Conservation (phyloP, 805 yeast genomes). For the Kodamaea lidongshanica region DNA sequence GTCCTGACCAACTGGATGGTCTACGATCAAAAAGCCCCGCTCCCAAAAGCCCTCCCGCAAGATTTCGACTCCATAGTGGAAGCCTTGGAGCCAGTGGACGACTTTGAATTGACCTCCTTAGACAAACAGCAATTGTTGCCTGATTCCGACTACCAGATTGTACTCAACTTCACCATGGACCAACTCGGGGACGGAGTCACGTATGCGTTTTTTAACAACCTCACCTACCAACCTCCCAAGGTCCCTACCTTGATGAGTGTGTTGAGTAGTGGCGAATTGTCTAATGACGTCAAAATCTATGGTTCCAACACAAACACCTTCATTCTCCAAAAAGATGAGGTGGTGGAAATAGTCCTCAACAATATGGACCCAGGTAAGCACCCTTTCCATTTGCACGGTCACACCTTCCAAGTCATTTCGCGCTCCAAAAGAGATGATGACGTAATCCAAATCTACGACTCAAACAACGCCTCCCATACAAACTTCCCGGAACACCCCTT, state of each 20-base stretch:
- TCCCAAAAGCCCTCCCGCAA: slow-evolving; percentile 21
- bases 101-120: slow-evolving; percentile 65
- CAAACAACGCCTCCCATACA: slow-evolving; percentile 30
- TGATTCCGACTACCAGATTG: slow-evolving; percentile 58
- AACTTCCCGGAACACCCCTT: slow-evolving; percentile 54
- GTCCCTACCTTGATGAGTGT: slow-evolving; percentile 67
- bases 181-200: slow-evolving; percentile 68
- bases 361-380: slow-evolving; percentile 77
- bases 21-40: slow-evolving; percentile 34
- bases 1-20: slow-evolving; percentile 51
- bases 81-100: slow-evolving; percentile 47
- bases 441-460: slow-evolving; percentile 45
- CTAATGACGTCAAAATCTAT: slow-evolving; percentile 56
- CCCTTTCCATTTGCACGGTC: slow-evolving; percentile 78
- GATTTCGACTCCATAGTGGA: slow-evolving; percentile 30
- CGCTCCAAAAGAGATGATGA: slow-evolving; percentile 51
- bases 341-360: slow-evolving; percentile 70
- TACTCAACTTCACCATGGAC: slow-evolving; percentile 56
- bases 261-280: slow-evolving; percentile 46
- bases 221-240: slow-evolving; percentile 59
- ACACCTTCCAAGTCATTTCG: slow-evolving; percentile 56
- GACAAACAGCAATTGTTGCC: slow-evolving; percentile 44
- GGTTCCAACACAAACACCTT: slow-evolving; percentile 65
- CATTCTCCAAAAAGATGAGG: slow-evolving; percentile 53
- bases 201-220: slow-evolving; percentile 69